Evolutionary conservation across 2,329 filamentous ascomycete genomes (phyloP).

Genomic region (Thermothelomyces thermophilus): DNA sequence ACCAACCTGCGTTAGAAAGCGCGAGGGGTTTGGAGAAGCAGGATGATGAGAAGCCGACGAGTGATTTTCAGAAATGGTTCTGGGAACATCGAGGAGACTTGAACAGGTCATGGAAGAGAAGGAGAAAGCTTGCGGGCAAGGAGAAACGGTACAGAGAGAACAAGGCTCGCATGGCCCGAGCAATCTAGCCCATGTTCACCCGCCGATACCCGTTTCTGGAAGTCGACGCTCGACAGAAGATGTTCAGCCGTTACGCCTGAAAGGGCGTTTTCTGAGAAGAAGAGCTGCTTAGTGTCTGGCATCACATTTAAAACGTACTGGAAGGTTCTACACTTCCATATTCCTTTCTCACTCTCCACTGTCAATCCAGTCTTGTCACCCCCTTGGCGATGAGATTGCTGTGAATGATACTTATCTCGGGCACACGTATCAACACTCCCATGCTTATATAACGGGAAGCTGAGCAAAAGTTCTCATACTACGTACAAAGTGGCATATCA

Average conservation of each 20-base stretch:
- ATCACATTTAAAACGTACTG: neutral
- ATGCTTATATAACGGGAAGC: neutral
- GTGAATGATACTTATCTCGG: neutral
- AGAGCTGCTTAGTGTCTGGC: neutral
- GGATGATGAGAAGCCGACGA: constrained; percentile 28
- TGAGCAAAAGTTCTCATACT: neutral
- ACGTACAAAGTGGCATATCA: neutral
- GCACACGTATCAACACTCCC: neutral
- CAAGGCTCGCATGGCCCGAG: constrained; percentile 44
- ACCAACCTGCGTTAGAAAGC: constrained; percentile 19
- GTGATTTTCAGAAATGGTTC: constrained; percentile 61
- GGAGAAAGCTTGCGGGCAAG: constrained; percentile 56
- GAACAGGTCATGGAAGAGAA: constrained; percentile 60
- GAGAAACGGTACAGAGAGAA: constrained; percentile 62
- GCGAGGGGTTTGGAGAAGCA: constrained; percentile 20
- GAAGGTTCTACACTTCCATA: neutral
- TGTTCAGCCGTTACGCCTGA: neutral
- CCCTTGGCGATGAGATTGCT: no score
- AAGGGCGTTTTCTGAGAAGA: no score
- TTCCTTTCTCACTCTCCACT: no score
- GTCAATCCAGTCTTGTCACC: no score
- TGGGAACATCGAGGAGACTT: constrained; percentile 60
- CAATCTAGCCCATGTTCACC: constrained; percentile 26
- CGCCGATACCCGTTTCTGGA: neutral
- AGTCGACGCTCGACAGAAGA: neutral